Evolutionary conservation across 1,284 basidiomycete species (phyloP).

Genomic region (Boletellus deceptivus): DNA sequence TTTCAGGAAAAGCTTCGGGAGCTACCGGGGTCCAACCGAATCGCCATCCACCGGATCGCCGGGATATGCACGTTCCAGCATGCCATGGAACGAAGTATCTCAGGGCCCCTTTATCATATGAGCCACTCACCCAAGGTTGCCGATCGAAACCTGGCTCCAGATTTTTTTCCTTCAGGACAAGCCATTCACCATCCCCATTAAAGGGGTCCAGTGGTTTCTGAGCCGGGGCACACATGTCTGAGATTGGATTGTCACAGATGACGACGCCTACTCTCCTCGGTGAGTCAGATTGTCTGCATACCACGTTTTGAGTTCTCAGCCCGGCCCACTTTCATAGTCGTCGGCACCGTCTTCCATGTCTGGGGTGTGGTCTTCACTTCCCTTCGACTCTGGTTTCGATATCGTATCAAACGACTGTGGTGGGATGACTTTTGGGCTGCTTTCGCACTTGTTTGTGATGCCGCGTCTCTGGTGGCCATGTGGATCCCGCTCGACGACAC

Average conservation of each 20-base stretch:
- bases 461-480: constrained; percentile 4
- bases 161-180: neutral
- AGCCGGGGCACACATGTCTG: constrained; percentile 7
- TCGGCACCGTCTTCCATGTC: constrained; percentile 20
- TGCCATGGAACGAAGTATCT: constrained; percentile 12
- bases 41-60: too few species aligned
- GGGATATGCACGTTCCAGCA: too few species aligned
- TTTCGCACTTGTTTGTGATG: constrained; percentile 19
- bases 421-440: constrained; percentile 31
- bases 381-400: constrained; percentile 31
- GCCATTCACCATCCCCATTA: neutral
- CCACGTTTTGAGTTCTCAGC: neutral
- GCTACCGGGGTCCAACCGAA: too few species aligned
- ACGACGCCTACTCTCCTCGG: constrained; percentile 17
- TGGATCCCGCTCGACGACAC: constrained; percentile 21
- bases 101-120: constrained; percentile 15
- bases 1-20: too few species aligned
- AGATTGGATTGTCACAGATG: constrained; percentile 1
- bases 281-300: constrained; percentile 3
- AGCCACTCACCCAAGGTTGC: neutral
- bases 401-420: constrained; percentile 23
- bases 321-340: constrained; percentile 10
- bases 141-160: neutral
- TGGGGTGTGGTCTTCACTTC: constrained; percentile 18
- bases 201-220: neutral